Percentiles rank a stretch among this genome's conserved stretches.
Evolutionary conservation across 257 asterid species (phyloP).

Genomic region (Gentiana straminea): DNA sequence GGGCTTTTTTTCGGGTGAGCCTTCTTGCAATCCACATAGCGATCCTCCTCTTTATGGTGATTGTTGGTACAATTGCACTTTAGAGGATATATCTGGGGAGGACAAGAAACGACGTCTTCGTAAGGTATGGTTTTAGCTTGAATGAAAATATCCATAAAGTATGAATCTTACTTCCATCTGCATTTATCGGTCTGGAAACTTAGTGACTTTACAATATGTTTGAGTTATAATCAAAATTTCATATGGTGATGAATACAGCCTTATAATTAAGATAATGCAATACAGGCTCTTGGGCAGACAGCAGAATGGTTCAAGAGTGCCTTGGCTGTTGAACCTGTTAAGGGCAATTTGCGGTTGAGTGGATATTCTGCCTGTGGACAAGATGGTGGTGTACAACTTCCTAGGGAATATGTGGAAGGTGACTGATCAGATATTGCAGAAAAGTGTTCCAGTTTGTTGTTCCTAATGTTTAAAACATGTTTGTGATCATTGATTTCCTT

Average conservation of each 20-base stretch:
- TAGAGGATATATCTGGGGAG: conserved; percentile 82
- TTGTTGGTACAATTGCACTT: conserved; percentile 97
- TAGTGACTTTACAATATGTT: background rate
- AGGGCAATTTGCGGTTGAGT: conserved; percentile 88
- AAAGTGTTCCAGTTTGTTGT: background rate
- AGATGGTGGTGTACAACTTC: conserved; percentile 99
- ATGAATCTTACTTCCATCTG: background rate
- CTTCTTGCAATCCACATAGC: conserved; percentile 89
- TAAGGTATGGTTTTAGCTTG: conserved; percentile 39
- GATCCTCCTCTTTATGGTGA: conserved; percentile 93
- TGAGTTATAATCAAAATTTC: background rate
- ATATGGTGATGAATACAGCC: background rate
- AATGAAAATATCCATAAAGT: background rate
- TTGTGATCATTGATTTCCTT: background rate
- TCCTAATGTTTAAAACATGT: background rate
- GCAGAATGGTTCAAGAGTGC: conserved; percentile 94
- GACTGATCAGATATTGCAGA: background rate
- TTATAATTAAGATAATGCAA: conserved; percentile 5
- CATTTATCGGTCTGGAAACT: background rate
- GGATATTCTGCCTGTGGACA: conserved; percentile 99
- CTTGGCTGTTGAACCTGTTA: conserved; percentile 90
- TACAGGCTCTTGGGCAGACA: conserved; percentile 93
- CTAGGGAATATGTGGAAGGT: conserved; percentile 94
- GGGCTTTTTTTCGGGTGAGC: conserved; percentile 72
- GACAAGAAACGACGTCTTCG: conserved; percentile 94